Evolutionary conservation across 805 yeast species (phyloP), one percentile per base, ranked within the genome.

Genomic region (Teunomyces aglyptinius): DNA sequence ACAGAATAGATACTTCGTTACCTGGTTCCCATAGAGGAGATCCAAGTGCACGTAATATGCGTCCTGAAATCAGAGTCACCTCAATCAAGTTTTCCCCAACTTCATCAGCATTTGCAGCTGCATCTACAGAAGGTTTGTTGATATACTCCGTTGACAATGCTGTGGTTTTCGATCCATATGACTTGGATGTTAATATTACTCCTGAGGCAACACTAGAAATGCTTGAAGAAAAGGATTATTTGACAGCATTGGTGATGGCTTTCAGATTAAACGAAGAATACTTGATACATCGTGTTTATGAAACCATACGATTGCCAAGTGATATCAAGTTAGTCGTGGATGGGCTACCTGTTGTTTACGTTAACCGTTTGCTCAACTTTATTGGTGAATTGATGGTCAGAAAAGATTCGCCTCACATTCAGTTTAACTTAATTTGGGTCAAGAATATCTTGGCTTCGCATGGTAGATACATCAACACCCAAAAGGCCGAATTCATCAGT

Each of bases 91-190:
- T 91, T 59, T 88, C 96, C 1, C 99, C 99, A 15, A 85, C 97
- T 0, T 86, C 95, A 1, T 76, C 85, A 16, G 82, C 95, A 28
- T 94, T 94, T 74, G 94, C 96, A 1, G 96, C 96, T 35, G 94
- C 97, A 0, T 84, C 97, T 0, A 94, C 99, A 0, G 98, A 92
- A 64, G 99, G 99, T 6, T 70, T 94, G 39, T 71, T 90, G 47
- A 73, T 94, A 1, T 94, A 80, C 63, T 85, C 96, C 1, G 79
- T 90, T 33, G 95, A 92, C 64, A 83, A 83, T 42, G 70, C 80
- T 8, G 67, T 85, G 42, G 70, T 83, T 24, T 94, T 94, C 61
- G 99, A 94, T 71, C 99, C 99, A 28, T 89, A 89, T 62, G 98
- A 94, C 64, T 76, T 94, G 60, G 98, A 92, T 61, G 73, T 90